Conservation (phyloP, 306 rosid species). For the Inga leiocalycina region DNA sequence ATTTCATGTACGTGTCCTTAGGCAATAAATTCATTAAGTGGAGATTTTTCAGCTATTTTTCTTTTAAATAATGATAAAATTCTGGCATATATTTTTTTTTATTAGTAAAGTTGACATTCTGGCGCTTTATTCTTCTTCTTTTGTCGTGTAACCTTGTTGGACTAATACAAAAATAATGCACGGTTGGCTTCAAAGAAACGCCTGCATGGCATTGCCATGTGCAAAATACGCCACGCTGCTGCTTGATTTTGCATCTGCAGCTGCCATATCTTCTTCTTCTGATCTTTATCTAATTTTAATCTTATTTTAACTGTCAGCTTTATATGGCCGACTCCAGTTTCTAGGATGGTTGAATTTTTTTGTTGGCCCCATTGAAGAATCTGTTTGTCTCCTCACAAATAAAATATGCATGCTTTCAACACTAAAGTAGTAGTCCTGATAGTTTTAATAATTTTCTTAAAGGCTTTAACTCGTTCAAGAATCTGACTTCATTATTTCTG, state of each 20-base stretch:
- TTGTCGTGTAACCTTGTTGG: too few species aligned
- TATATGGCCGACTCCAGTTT: background rate
- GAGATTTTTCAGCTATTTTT: too few species aligned
- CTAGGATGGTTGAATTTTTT: background rate
- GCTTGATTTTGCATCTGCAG: background rate
- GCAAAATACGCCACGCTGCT: background rate
- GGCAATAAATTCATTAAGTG: too few species aligned
- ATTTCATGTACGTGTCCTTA: too few species aligned
- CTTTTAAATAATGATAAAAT: background rate
- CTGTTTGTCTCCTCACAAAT: background rate
- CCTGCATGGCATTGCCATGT: background rate
- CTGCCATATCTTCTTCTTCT: background rate
- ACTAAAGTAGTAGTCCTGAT: background rate
- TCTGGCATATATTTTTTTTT: background rate
- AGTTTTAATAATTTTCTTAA: background rate
- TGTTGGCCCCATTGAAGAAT: background rate
- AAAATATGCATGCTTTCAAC: background rate
- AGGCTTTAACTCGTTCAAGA: background rate
- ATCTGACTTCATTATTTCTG: background rate
- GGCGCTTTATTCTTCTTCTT: too few species aligned
- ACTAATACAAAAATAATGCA: too few species aligned
- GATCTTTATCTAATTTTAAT: background rate
- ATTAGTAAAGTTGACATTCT: background rate
- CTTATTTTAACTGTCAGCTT: background rate
- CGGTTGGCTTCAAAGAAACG: constrained; percentile 1